These are phyloP conservation scores for Emergomyces africanus DNA, from an alignment of 2,329 filamentous ascomycete species.

Conservation along the genomic window DNA sequence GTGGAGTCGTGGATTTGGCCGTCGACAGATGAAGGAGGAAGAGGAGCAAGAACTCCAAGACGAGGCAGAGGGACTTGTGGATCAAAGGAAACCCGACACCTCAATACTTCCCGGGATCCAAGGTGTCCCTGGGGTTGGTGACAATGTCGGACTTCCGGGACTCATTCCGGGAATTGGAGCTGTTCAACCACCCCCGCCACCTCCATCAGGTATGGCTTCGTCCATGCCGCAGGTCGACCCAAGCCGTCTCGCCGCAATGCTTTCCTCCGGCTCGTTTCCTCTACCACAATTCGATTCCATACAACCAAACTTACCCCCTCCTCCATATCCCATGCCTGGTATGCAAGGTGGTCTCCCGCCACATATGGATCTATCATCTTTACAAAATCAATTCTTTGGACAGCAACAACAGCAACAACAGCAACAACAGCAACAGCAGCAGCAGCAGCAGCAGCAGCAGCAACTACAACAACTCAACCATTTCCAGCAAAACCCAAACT, in stretches of 20 bases:
- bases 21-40: slow-evolving; percentile 72
- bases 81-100: slow-evolving; percentile 67
- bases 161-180: slow-evolving; percentile 37
- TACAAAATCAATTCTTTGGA: slow-evolving; percentile 26
- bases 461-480: background rate
- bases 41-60: slow-evolving; percentile 91
- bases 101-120: slow-evolving; percentile 40
- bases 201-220: slow-evolving; percentile 15
- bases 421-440: slow-evolving; percentile 7
- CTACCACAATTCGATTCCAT: slow-evolving; percentile 35
- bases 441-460: too few species aligned
- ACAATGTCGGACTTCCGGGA: slow-evolving; percentile 30
- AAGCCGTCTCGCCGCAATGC: slow-evolving; percentile 28
- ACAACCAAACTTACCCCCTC: slow-evolving; percentile 12
- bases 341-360: slow-evolving; percentile 35
- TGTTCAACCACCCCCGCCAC: slow-evolving; percentile 25
- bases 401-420: slow-evolving; percentile 25
- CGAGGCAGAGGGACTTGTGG: slow-evolving; percentile 81
- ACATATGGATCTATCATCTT: slow-evolving; percentile 25
- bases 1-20: slow-evolving; percentile 68
- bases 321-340: slow-evolving; percentile 34
- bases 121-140: slow-evolving; percentile 38
- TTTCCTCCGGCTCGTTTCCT: slow-evolving; percentile 28
- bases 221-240: slow-evolving; percentile 38
- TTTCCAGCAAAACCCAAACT: slow-evolving; percentile 19